These are phyloP conservation scores for Trypanosoma caninum DNA, from an alignment of 208 protist genomes.

Conservation along the genomic window DNA sequence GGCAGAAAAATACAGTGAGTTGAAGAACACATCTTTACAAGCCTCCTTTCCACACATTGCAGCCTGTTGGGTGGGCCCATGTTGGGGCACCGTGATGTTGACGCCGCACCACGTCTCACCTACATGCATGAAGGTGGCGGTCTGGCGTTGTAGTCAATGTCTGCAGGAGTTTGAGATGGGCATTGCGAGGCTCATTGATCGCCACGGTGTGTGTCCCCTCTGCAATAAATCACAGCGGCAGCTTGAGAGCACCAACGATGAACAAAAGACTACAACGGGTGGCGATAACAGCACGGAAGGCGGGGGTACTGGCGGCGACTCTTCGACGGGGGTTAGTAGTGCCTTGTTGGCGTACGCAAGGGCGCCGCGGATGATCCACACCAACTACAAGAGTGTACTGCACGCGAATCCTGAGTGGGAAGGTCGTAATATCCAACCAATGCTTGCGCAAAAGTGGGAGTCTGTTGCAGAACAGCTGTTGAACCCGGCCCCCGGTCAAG, in stretches of 20 bases:
- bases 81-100: slow-evolving; percentile 85
- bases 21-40: slow-evolving; percentile 72
- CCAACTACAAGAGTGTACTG: slow-evolving; percentile 79
- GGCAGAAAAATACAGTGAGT: slow-evolving; percentile 40
- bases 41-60: slow-evolving; percentile 77
- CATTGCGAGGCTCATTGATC: slow-evolving; percentile 64
- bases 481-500: slow-evolving; percentile 17
- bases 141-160: slow-evolving; percentile 83
- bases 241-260: slow-evolving; percentile 17
- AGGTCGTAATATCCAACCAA: slow-evolving; percentile 77
- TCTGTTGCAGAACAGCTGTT: slow-evolving; percentile 52
- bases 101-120: slow-evolving; percentile 69
- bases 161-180: slow-evolving; percentile 79
- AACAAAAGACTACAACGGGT: slow-evolving; percentile 1
- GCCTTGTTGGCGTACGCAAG: slow-evolving; percentile 39
- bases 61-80: slow-evolving; percentile 85
- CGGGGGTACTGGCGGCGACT: neutral
- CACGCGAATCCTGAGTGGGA: slow-evolving; percentile 83
- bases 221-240: slow-evolving; percentile 67
- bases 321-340: neutral
- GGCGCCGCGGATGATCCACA: slow-evolving; percentile 83
- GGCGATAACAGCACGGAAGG: neutral
- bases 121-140: slow-evolving; percentile 60
- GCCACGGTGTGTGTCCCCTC: slow-evolving; percentile 74
- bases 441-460: slow-evolving; percentile 87